Base-by-base conservation (phyloP, 305 asterid species). In the Fraxinus floribunda region DNA sequence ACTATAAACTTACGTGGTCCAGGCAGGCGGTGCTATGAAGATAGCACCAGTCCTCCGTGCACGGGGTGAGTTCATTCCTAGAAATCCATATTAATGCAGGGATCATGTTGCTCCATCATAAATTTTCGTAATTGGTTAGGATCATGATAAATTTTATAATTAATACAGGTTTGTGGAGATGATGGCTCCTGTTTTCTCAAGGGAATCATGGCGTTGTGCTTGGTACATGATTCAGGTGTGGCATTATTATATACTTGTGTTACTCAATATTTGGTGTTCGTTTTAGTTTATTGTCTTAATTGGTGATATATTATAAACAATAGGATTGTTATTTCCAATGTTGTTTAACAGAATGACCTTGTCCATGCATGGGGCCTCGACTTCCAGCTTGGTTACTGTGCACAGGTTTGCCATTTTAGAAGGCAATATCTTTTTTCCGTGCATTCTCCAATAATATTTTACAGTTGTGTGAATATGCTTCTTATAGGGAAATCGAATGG, bases 171-270 rank as follows among this genome's bases (percentile, higher is more conserved):
- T 90, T 85, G 95, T 91, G 83, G 97, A 94, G 90, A 89, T 91
- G 97, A 92, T 92, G 97, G 97, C 97, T 87, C 97, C 97, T 4
- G 95, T 91, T 80, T 93, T 93, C 86, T 92, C 98, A 4, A 86
- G 84, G 70, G 89, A 86, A 82, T 90, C 94, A 0, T 94, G 97
- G 98, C 95, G 91, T 66, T 94, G 97, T 72, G 86, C 88, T 0
- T 94, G 98, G 97, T 85, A 91, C 86, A 87, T 94, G 91, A 90
- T 94, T 85, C 98, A 94, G 97, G 97, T 93, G 41, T 32, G 79
- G 73, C n/a, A 29, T 44, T 22, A n/a, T 35, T 81, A 60, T 1
- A 75, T 41, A 24, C 49, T 66, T 13, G 16, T n/a, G 36, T 79
- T 52, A 15, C 10, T 75, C 38, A 76, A 60, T 62, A 15, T 49